Evolutionary conservation across 345 rosid genomes (phyloP).

Genomic region (Salix viminalis): DNA sequence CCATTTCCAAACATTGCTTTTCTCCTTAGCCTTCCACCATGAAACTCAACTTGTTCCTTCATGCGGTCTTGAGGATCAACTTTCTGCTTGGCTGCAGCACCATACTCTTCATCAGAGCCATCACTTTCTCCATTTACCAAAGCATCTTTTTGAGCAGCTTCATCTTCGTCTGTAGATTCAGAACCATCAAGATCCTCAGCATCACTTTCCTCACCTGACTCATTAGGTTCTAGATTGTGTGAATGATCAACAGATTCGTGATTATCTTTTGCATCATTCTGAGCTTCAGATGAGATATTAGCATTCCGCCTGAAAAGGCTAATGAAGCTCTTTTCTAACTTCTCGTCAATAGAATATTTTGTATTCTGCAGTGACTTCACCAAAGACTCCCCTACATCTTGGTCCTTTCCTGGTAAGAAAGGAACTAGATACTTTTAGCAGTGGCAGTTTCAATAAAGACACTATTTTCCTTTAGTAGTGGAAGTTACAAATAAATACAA

Average conservation of each 20-base stretch:
- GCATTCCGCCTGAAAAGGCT: constrained; percentile 52
- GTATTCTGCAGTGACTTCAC: constrained; percentile 81
- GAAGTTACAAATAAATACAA: background rate
- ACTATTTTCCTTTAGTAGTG: background rate
- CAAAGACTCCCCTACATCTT: constrained; percentile 75
- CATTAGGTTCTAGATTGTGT: constrained; percentile 34
- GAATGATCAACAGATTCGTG: constrained; percentile 20
- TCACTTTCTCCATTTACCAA: constrained; percentile 11
- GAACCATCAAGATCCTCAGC: constrained; percentile 38
- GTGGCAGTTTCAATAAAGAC: background rate
- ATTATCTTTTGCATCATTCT: constrained; percentile 29
- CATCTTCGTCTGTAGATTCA: constrained; percentile 41
- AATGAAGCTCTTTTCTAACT: constrained; percentile 72
- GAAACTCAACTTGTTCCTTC: constrained; percentile 52
- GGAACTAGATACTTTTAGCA: background rate
- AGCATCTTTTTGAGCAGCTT: constrained; percentile 19
- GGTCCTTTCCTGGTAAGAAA: constrained; percentile 53
- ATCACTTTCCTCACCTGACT: constrained; percentile 28
- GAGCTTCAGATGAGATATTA: constrained; percentile 29
- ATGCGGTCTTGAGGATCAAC: constrained; percentile 18
- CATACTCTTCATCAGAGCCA: constrained; percentile 34
- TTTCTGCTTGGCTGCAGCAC: constrained; percentile 16
- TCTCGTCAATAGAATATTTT: constrained; percentile 81
- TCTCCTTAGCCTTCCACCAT: constrained; percentile 74
- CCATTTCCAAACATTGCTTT: constrained; percentile 61